Evolutionary conservation across 1,284 basidiomycete genomes (phyloP).

Genomic region (Rhodotorula sp.): DNA sequence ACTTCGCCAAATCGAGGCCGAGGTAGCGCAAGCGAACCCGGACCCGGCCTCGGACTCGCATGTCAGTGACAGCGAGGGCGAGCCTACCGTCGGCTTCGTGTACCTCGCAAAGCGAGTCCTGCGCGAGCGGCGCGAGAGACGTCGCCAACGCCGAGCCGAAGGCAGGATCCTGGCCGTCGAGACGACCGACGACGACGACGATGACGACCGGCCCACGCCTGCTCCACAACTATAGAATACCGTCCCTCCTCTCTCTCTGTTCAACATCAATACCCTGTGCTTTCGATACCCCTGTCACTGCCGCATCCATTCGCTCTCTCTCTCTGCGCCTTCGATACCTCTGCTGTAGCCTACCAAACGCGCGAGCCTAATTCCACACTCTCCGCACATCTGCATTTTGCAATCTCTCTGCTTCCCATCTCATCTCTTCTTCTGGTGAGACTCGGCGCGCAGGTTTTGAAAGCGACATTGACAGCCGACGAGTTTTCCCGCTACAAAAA

Average conservation of each 20-base stretch:
- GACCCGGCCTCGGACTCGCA: background rate
- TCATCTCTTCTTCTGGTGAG: too few species aligned
- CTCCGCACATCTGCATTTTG: too few species aligned
- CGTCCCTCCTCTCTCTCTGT: background rate
- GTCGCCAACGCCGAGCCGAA: background rate
- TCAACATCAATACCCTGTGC: background rate
- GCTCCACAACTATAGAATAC: background rate
- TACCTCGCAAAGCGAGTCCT: background rate
- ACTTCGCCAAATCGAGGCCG: background rate
- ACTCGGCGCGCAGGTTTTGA: too few species aligned
- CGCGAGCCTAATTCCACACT: too few species aligned
- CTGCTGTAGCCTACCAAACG: background rate
- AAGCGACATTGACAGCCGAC: background rate
- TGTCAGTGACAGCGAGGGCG: background rate
- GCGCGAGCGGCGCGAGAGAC: background rate
- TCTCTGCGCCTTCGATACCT: too few species aligned
- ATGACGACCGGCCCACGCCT: background rate
- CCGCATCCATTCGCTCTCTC: background rate
- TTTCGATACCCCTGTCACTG: background rate
- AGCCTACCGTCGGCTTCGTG: slow-evolving; percentile 2
- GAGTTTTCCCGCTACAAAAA: background rate
- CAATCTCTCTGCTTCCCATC: too few species aligned
- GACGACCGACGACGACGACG: slow-evolving; percentile 2
- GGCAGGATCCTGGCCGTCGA: background rate
- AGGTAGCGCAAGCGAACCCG: background rate